Evolutionary conservation across 352 stramenopile genomes (phyloP), one percentile per base, ranked within the genome.

Genomic region (Phytophthora lateralis): DNA sequence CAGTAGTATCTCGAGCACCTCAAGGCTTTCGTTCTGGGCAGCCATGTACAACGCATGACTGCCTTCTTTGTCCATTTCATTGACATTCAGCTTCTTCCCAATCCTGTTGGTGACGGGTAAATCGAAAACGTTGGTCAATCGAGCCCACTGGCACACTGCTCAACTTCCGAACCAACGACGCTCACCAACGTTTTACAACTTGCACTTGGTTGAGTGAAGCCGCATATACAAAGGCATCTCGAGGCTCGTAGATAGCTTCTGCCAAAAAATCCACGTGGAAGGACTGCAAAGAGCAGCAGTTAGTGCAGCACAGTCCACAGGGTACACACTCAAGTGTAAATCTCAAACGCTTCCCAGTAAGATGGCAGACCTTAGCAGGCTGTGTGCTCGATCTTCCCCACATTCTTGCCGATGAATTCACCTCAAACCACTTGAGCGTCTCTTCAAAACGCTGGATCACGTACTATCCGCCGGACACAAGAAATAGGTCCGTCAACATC

Each of bases 181-280:
- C 34, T 48, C 17, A 83, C 77, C 80, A 90, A 41, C 73, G 75
- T 18, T 64, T 68, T 18, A 90, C 73, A 45, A 88, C 81, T 52
- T 83, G 60, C 30, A 85, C 57, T 69, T 89, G 81, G 54, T 89
- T 89, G 15, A 88, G 69, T 5, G 81, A 88, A 20, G 81, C 78
- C 4, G 81, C 81, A 41, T 90, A 77, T 35, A 89, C 81, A 42
- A 90, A 88, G 17, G 81, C 81, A 46, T 89, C 81, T 12, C 49
- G 57, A 6, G 71, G 71, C 30, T 83, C 55, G 44, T 73, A 83
- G 1, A 41, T 47, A 2, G 71, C 64, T 26, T 63, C 60, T 3
- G 57, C 63, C 11, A 76, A 34, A 27, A 80, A 64, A 11, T 84
- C 63, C 11, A 78, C 69, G 18, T 78, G 59, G 29, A 84, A 82